Evolutionary conservation across 1,284 basidiomycete genomes (phyloP), one percentile per base, ranked within the genome.

Genomic region (Cryptococcus depauperatus): DNA sequence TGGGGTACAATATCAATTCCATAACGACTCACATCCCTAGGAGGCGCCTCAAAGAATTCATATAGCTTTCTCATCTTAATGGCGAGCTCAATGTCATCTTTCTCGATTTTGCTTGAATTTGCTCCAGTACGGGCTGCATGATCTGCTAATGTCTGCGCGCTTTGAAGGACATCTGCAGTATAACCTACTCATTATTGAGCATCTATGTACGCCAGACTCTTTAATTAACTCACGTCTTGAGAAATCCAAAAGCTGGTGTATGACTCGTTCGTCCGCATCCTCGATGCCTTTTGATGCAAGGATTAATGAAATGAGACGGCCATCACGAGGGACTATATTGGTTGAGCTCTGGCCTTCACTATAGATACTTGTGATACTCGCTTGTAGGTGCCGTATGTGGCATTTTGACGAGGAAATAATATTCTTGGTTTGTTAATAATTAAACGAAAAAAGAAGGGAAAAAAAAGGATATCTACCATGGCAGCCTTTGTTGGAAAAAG

Each of bases 241-340:
- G 66, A 98, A 96, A 71, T 98, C 93, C 45, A 97, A 80, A 4
- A 98, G 79, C 66, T 96, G 92, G 58, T 93, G 85, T 2, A 98
- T 77, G 3, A 97, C 93, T 3, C 84, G 84, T 5, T 92, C 91
- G 58, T 97, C 91, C 5, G 85, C 83, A 71, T 97, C 92, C 52
- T 90, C 82, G 0, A 97, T 83, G 4, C 93, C 91, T n/a, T 89
- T 90, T 0, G 89, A 85, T 3, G 92, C 87, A 22, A 97, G 78
- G 27, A 98, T 80, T 28, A 98, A 78, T 0, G 93, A 89, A 41
- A 97, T 90, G 25, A 92, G 79, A 25, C 92, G 80, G 9, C 90
- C 92, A 51, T 92, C 91, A 28, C 88, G 79, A 10, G 93, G 93
- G 6, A 54, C 69, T 70, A 46, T 13, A 16, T 56, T n/a, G n/a